phyloP scores from a whole-genome alignment of 2,329 filamentous ascomycete species.

The Magnaporthiopsis poae region DNA sequence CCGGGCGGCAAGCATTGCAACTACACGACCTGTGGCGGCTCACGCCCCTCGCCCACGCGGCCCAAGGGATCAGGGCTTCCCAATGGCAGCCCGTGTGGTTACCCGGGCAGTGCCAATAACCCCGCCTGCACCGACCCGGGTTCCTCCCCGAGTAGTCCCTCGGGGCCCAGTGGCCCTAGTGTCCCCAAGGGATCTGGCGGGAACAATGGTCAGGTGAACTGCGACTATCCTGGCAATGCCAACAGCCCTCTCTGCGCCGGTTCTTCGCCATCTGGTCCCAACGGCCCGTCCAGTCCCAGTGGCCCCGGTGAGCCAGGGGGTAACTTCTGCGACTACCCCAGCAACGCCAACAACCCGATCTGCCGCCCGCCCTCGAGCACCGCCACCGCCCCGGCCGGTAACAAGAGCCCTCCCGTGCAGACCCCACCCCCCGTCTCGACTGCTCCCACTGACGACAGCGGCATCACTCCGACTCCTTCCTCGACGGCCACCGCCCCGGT shows the following conservation, averaged over 20 bases:
- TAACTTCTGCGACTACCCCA: constrained; percentile 4
- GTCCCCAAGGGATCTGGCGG: neutral
- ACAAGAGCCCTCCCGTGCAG: too few species aligned
- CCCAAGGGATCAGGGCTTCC: neutral
- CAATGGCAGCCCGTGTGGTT: neutral
- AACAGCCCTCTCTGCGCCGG: constrained; percentile 1
- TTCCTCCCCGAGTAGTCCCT: neutral
- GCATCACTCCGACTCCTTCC: too few species aligned
- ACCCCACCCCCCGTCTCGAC: too few species aligned
- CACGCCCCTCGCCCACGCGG: neutral
- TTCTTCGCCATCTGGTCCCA: neutral
- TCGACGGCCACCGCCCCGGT: too few species aligned
- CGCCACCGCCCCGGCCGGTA: neutral
- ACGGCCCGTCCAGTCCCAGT: neutral
- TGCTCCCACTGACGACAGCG: too few species aligned
- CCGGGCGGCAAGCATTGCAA: too few species aligned
- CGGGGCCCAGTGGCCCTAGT: neutral
- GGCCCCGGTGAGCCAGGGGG: neutral
- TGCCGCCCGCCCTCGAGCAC: constrained; percentile 1
- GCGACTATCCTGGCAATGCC: constrained; percentile 2
- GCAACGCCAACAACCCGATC: constrained; percentile 2
- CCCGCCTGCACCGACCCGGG: neutral
- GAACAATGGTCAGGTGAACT: neutral
- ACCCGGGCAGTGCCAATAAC: constrained; percentile 3
- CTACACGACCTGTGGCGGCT: too few species aligned